Conservation (phyloP, 192 early-diverging fungal species). For the Entophlyctis luteolus region DNA sequence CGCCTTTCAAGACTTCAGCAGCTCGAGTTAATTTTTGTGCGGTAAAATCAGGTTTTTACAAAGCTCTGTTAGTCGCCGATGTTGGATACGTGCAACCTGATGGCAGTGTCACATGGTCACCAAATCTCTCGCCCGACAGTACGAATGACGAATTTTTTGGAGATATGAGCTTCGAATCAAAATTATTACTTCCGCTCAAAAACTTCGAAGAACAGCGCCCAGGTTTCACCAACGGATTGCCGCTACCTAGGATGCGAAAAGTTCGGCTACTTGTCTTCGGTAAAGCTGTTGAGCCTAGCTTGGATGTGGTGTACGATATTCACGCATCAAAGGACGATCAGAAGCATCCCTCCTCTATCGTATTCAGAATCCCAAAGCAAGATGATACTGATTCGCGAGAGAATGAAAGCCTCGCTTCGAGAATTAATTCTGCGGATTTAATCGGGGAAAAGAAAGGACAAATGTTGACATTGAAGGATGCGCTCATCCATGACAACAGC, state of each 20-base stretch:
- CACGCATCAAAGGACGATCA: neutral
- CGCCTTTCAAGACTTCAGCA: slow-evolving; percentile 36
- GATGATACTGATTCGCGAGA: too few species aligned
- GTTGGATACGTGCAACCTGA: slow-evolving; percentile 44
- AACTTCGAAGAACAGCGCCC: neutral
- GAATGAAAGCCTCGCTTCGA: too few species aligned
- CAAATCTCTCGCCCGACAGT: neutral
- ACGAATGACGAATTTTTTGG: neutral
- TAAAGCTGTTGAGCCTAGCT: slow-evolving; percentile 10
- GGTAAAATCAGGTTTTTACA: slow-evolving; percentile 31
- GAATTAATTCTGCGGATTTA: too few species aligned
- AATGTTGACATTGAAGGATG: too few species aligned
- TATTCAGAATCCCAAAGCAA: too few species aligned
- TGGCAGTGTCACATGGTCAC: slow-evolving; percentile 30
- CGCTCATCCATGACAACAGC: too few species aligned
- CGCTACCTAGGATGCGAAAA: slow-evolving; percentile 11
- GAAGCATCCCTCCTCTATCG: too few species aligned
- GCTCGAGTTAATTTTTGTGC: slow-evolving; percentile 36
- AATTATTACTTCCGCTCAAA: slow-evolving; percentile 9
- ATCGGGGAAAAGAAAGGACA: too few species aligned
- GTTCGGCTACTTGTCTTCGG: slow-evolving; percentile 16
- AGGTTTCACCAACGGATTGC: slow-evolving; percentile 5
- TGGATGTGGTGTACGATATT: neutral
- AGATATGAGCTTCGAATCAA: slow-evolving; percentile 12
- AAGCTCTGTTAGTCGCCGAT: slow-evolving; percentile 43